Base-by-base conservation (phyloP, 768 basidiomycete species). In the Grammothele lineata region DNA sequence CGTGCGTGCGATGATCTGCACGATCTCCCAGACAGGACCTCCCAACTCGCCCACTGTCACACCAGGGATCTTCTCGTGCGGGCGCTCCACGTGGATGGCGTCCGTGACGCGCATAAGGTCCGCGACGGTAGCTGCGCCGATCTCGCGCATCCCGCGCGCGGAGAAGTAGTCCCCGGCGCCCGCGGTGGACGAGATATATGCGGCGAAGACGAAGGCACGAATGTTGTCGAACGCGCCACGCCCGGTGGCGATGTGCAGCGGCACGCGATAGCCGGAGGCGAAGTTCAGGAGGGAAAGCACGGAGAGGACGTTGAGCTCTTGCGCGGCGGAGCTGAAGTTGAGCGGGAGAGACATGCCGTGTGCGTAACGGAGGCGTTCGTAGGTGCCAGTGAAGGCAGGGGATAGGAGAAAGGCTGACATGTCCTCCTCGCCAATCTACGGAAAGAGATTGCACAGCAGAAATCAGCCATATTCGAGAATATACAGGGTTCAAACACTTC, bases 211-310 rank as follows among this genome's bases (percentile, higher is more conserved):
- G 41, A 94, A 75, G 3, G 81, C 83, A 42, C 85, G 77, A 58
- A 92, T 87, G 45, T 79, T 81, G 63, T 93, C 87, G 77, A 83
- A 92, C 51, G 89, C 88, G 18, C 91, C 90, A 34, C 88, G 80
- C 12, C 83, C 80, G 3, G 85, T 85, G 46, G 80, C 78, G 12
- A 67, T 65, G 63, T 88, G 89, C 32, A 94, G 73, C 4, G 84
- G 79, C 4, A 74, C 70, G 21, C 88, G 85, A 63, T 87, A 93
- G 27, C 87, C 87, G 1, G 87, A 88, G 4, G 77, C 87, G 62
- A 93, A 89, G 62, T 92, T 92, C 26, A 95, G 74, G 14, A 92
- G 72, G 2, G 83, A 80, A 34, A 92, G 77, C 7, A 88, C 65
- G 37, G 83, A 80, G n/a, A 93, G 68, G 23, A 93, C 70, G 63